Percentiles rank a stretch among this genome's conserved stretches.
phyloP scores from a whole-genome alignment of 2,329 filamentous ascomycete species.

The Alternaria viburni region DNA sequence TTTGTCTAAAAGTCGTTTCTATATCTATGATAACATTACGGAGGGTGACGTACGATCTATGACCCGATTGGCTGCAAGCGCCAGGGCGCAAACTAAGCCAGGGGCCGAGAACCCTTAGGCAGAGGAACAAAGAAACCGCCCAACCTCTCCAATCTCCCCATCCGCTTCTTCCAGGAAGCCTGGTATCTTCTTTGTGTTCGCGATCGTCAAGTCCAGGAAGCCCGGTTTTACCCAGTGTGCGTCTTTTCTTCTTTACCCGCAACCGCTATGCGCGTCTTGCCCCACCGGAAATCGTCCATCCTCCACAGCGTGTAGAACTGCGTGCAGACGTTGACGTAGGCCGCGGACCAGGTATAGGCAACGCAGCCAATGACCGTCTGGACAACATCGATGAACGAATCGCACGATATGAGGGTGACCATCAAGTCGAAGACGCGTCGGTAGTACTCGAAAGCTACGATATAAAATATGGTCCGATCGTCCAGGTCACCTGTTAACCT shows the following conservation, averaged over 20 bases:
- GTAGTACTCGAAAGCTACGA: background rate
- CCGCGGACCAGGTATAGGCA: background rate
- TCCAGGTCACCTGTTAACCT: background rate
- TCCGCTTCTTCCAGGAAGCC: background rate
- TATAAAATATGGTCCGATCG: background rate
- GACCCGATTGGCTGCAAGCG: background rate
- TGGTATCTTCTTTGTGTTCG: background rate
- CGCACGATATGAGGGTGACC: background rate
- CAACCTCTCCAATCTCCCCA: background rate
- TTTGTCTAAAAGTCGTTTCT: background rate
- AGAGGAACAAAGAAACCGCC: background rate
- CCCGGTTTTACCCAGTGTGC: background rate
- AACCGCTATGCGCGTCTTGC: conserved; percentile 6
- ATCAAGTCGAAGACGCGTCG: background rate
- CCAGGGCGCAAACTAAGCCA: background rate
- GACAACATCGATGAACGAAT: background rate
- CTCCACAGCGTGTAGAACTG: conserved; percentile 6
- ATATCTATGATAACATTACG: background rate
- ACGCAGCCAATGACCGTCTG: background rate
- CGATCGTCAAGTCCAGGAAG: background rate
- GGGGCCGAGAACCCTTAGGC: background rate
- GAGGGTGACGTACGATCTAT: background rate
- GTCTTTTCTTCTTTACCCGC: background rate
- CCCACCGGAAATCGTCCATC: conserved; percentile 10
- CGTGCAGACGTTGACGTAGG: background rate